Conservation (phyloP, 331 rosid genomes). For the Cydonia oblonga region DNA sequence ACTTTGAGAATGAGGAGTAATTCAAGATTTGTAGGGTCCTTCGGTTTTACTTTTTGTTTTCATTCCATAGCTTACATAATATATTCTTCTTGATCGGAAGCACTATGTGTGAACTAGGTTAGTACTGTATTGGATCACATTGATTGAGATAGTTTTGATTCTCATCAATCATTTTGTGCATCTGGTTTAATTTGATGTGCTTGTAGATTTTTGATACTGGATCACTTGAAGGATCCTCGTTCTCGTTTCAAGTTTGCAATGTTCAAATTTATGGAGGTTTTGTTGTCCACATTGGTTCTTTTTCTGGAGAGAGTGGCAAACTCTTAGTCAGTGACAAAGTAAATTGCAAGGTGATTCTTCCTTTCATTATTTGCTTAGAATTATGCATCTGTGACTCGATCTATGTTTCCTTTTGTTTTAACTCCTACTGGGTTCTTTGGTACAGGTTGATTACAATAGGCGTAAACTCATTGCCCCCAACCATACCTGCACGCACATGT, state of each 20-base stretch:
- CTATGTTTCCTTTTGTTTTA: not conserved
- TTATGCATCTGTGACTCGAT: slow-evolving; percentile 1
- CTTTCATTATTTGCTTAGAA: not conserved
- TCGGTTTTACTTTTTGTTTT: not conserved
- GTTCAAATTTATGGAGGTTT: slow-evolving; percentile 91
- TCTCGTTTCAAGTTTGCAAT: slow-evolving; percentile 56
- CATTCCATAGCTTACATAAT: not conserved
- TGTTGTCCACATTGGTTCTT: slow-evolving; percentile 78
- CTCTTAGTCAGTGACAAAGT: slow-evolving; percentile 67
- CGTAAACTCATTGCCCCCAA: slow-evolving; percentile 86
- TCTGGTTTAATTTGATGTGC: slow-evolving; percentile 12
- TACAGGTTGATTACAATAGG: slow-evolving; percentile 84
- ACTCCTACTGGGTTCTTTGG: slow-evolving; percentile 7
- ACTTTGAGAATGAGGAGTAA: not conserved
- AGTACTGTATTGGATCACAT: not conserved
- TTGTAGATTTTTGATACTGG: slow-evolving; percentile 91
- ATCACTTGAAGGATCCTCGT: slow-evolving; percentile 46
- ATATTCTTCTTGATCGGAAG: not conserved
- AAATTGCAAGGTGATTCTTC: slow-evolving; percentile 51
- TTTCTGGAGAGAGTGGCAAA: slow-evolving; percentile 34
- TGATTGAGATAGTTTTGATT: not conserved
- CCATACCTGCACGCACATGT: slow-evolving; percentile 96
- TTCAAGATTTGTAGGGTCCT: not conserved
- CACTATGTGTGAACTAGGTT: not conserved
- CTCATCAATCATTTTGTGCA: slow-evolving; percentile 13